Base-by-base conservation (phyloP, 164 flowering plant genomes). In the Dillenia suffruticosa region DNA sequence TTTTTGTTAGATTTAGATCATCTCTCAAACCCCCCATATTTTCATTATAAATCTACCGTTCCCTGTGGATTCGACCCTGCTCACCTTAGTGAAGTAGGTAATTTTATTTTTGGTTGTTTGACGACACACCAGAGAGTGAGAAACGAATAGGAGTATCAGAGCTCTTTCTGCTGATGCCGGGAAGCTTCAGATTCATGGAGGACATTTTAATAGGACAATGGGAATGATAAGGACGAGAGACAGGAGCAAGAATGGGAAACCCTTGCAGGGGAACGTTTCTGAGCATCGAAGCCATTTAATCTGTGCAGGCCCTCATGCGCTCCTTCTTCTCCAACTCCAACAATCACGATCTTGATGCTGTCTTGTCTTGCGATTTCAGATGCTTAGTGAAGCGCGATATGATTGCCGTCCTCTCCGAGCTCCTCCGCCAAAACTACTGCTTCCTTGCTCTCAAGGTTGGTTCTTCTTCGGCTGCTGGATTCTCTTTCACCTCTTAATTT, bases 271-370 rank as follows among this genome's bases (percentile, higher is more conserved):
- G 60, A 90, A 94, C 9, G 61, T 65, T 62, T 53, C 80, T 87
- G 57, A 87, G 92, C 75, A 83, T 74, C 65, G 92, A 90, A 71
- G 90, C 92, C 16, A 86, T 90, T 55, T 94, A 90, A 58, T 67
- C 94, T 1, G 77, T 84, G 53, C 94, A 90, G 67, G 69, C 86
- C 2, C 64, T 90, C 63, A 90, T 84, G 78, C 80, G 87, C 54
- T 73, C 83, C 2, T 73, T 72, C 59, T 64, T 47, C 54, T 73
- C 83, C 2, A 74, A 73, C 59, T 64, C 47, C 14, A 75, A 77
- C 19, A 19, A 13, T 3, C 43, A 9, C 13, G 50, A 54, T 10
- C 56, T 81, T 54, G 76, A 76, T 26, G 72, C 51, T 32, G 85
- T 69, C 2, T 65, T 82, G 44, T 63, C 67, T 44, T 68, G 72